These are phyloP conservation scores for Elaphomyces granulatus DNA, from an alignment of 495 filamentous ascomycete species.

Conservation along the genomic window DNA sequence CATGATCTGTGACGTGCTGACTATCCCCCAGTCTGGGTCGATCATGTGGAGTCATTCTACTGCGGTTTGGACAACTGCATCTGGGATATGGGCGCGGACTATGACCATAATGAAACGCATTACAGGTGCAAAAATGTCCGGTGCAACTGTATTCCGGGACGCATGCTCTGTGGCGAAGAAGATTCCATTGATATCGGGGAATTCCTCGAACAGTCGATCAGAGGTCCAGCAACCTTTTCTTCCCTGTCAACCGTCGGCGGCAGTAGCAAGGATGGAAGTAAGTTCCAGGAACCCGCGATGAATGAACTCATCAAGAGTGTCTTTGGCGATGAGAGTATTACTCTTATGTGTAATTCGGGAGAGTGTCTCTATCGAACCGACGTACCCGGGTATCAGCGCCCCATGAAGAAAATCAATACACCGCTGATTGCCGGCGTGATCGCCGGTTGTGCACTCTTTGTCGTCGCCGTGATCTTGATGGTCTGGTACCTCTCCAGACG, in stretches of 20 bases:
- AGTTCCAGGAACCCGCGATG: constrained; percentile 82
- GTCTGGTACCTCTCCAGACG: constrained; percentile 85
- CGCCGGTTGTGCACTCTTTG: constrained; percentile 70
- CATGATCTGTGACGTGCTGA: neutral
- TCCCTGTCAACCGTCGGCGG: constrained; percentile 50
- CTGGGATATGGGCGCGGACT: constrained; percentile 50
- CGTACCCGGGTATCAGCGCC: constrained; percentile 76
- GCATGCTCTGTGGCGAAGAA: constrained; percentile 83
- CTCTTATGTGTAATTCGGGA: constrained; percentile 65
- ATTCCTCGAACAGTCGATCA: constrained; percentile 65
- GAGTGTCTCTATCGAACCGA: constrained; percentile 89
- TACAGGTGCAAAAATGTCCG: constrained; percentile 74
- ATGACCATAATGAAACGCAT: constrained; percentile 61
- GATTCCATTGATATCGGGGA: constrained; percentile 87
- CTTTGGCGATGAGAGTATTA: constrained; percentile 84
- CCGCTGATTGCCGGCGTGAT: constrained; percentile 92
- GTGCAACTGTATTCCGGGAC: constrained; percentile 77
- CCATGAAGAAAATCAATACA: constrained; percentile 92
- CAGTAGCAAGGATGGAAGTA: constrained; percentile 46
- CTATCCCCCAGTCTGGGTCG: constrained; percentile 64
- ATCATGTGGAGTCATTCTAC: constrained; percentile 88
- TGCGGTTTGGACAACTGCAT: constrained; percentile 72
- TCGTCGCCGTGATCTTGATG: constrained; percentile 66
- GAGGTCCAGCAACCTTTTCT: constrained; percentile 71
- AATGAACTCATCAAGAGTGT: constrained; percentile 71